phyloP scores from a whole-genome alignment of 352 stramenopile genomes.

The Sclerospora graminicola region DNA sequence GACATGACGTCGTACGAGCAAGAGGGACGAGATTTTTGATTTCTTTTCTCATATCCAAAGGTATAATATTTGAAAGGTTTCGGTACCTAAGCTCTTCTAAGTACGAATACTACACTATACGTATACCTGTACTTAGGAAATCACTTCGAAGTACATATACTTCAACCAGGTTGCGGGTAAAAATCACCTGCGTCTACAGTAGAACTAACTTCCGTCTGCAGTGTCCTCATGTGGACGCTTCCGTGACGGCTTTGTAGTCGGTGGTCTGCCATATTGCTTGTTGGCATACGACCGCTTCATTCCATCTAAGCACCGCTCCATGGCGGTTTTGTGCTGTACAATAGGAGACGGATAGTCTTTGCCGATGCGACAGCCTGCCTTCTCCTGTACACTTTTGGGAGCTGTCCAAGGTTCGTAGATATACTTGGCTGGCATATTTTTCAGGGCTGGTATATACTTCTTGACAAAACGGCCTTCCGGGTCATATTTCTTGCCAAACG shows the following conservation, averaged over 20 bases:
- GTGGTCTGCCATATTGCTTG: conserved; percentile 20
- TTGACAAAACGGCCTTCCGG: conserved; percentile 86
- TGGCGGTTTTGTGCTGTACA: conserved; percentile 88
- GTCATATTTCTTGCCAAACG: conserved; percentile 96
- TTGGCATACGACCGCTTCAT: conserved; percentile 87
- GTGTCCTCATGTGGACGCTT: not conserved
- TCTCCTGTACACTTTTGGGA: conserved; percentile 79
- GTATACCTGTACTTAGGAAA: no score
- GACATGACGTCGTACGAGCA: conserved; percentile 5
- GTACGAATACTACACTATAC: no score
- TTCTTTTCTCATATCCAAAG: no score
- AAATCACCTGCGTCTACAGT: no score
- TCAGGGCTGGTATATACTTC: conserved; percentile 89
- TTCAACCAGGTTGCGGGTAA: no score
- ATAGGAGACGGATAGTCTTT: conserved; percentile 93
- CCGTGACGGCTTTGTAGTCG: conserved; percentile 3
- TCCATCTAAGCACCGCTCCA: conserved; percentile 84
- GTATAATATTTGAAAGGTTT: no score
- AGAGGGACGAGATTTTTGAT: not conserved
- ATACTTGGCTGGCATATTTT: conserved; percentile 90
- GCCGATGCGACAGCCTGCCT: conserved; percentile 79
- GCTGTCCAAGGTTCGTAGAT: conserved; percentile 98
- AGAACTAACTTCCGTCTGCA: no score
- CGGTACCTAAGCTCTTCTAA: no score
- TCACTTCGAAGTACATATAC: no score